Percentiles rank a stretch among this genome's conserved stretches.
phyloP scores from a whole-genome alignment of 495 filamentous ascomycete species.

The Pseudoneurospora amorphoporcata region DNA sequence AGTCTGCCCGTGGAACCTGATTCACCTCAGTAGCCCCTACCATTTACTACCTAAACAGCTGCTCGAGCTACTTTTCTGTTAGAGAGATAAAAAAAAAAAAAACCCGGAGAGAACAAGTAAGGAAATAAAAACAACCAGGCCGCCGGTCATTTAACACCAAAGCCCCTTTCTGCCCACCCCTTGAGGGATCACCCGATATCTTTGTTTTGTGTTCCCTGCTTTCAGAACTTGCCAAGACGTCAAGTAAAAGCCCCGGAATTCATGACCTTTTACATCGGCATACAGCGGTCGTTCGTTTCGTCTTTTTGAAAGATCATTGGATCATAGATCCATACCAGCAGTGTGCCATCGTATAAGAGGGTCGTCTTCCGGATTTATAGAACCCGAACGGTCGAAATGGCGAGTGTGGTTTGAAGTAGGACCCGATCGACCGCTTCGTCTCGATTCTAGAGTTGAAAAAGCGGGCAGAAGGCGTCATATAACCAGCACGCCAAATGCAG shows the following conservation, averaged over 20 bases:
- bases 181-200: background rate
- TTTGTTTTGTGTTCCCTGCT: background rate
- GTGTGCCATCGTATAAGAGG: background rate
- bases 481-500: background rate
- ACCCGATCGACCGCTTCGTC: background rate
- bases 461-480: background rate
- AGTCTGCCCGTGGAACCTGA: background rate
- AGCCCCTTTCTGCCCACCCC: background rate
- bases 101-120: background rate
- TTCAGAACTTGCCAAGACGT: background rate
- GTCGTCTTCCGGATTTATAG: background rate
- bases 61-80: background rate
- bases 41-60: background rate
- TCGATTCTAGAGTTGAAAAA: background rate
- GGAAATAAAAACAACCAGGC: background rate
- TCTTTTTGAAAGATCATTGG: background rate
- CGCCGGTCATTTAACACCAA: background rate
- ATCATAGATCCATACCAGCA: background rate
- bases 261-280: background rate
- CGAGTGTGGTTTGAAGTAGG: background rate
- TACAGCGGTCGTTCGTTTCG: background rate
- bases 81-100: background rate
- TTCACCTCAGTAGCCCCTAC: background rate
- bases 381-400: background rate
- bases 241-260: background rate